Evolutionary conservation across 257 asterid genomes (phyloP), one percentile per base, ranked within the genome.

Genomic region (Ilex asprella): DNA sequence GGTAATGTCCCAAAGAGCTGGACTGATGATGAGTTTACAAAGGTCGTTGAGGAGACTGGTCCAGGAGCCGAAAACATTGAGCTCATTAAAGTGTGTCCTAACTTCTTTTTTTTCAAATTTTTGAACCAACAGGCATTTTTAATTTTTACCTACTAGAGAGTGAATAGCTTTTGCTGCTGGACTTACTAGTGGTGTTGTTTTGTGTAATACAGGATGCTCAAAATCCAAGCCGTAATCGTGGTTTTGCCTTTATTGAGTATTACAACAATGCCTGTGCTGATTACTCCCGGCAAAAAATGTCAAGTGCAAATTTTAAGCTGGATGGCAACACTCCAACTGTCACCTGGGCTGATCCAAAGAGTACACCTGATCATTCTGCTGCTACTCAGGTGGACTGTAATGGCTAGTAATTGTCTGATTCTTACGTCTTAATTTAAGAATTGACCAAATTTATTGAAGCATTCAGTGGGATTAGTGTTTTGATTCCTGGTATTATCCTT

Each of bases 221-320:
- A 74, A 84, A 76, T 70, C 88, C 95, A 9, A 67, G 84, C 58
- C 89, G 89, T 49, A 91, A 91, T 70, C 93, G 96, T 56, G 98
- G 98, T 60, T 91, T 91, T 80, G 95, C 96, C 64, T 91, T 91
- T 73, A 94, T 91, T 65, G 96, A 88, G 68, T 91, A 88, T 76
- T 86, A 84, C 84, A 88, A 91, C 80, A 86, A 88, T 78, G 98
- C 94, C 12, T 91, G 98, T 80, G 98, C 98, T 70, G 96, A 91
- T 70, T 88, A 82, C 76, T 84, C 96, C 30, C 76, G 89, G 82
- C 90, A 78, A 73, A 77, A 80, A 76, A 79, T 91, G 95, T 62
- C 85, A 59, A 70, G 72, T 67, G 78, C 73, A 16, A 77, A 72
- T 76, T 88, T 88, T 78, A 91, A 85, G 84, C 73, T 91, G 60